These are phyloP conservation scores for Talinum fruticosum DNA, from an alignment of 148 eudicot species.

Conservation along the genomic window DNA sequence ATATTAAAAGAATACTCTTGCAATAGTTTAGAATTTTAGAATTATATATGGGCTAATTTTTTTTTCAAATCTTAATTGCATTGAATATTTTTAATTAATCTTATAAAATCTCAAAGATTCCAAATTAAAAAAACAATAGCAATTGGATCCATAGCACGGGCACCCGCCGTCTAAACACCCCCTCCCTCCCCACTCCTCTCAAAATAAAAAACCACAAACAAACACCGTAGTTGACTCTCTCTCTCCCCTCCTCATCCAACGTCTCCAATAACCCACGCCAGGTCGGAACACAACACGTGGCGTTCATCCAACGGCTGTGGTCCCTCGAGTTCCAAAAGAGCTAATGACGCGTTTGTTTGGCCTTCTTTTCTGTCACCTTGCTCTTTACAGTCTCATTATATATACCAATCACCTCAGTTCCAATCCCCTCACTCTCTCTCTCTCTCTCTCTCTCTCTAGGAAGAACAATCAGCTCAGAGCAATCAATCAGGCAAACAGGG, in stretches of 20 bases:
- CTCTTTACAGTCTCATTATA: slow-evolving; percentile 1
- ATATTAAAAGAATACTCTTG: no score
- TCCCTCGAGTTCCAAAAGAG: background rate
- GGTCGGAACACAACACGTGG: slow-evolving; percentile 1
- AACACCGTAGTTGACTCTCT: slow-evolving; percentile 14
- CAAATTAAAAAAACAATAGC: background rate
- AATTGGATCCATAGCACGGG: background rate
- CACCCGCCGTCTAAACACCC: background rate
- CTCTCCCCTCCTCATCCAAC: background rate
- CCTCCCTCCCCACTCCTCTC: no score
- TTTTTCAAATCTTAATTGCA: background rate
- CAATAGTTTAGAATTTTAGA: background rate
- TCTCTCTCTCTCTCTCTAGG: background rate
- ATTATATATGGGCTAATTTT: background rate
- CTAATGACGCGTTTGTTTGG: background rate
- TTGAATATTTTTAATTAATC: background rate
- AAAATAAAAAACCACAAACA: background rate
- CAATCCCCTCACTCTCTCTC: slow-evolving; percentile 6
- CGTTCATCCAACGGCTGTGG: slow-evolving; percentile 16
- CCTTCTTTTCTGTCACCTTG: background rate
- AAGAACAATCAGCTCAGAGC: background rate
- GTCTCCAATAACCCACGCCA: background rate
- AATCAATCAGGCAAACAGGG: background rate
- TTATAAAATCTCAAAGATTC: background rate
- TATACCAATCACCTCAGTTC: slow-evolving; percentile 1